Base-by-base conservation (phyloP, 495 filamentous ascomycete species). In the Penicillium turbatum region DNA sequence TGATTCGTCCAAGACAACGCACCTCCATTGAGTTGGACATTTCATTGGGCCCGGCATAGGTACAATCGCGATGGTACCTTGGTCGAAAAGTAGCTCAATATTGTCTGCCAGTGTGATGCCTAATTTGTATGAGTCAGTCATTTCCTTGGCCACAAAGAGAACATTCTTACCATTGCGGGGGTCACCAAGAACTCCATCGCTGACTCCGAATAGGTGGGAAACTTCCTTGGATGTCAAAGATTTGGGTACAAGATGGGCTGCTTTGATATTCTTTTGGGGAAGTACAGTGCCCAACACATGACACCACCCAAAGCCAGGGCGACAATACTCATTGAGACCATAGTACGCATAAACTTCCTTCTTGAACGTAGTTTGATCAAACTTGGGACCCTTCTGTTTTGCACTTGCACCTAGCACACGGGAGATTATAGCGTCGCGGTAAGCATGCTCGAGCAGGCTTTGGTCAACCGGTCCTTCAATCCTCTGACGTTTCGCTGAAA, bases 1-100 rank as follows among this genome's bases (percentile, higher is more conserved):
- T 9, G 54, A 51, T 36, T 56, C 46, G 17, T 56, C 54, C 11
- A 56, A 27, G 11, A 56, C 47, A 17, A 56, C 39, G 39, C 54
- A 56, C 31, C 41, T 45, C 54, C 54, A 56, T 21, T 17, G 26
- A 24, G 54, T 56, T 16, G 47, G 47, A 24, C 10, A 11, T 16
- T 39, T 35, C 32, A 56, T 38, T 26, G 41, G 8, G 9, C 40
- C 47, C 9, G 54, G 47, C 8, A 46, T 35, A 10, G 54, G 54
- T 39, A 56, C 34, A 7, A 56, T 30, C 2, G 40, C 48, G 24
- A 51, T 51, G 7, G 15, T 29, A 5, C 54, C 54, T 29, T 41
- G n/a, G 42, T 56, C 48, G 21, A 56, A 24, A 15, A 51, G 31
- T 13, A 16, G 15, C 48, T 53, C 32, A 19, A 53, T 24, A 46